These are phyloP conservation scores for Chlorella sorokiniana DNA, from an alignment of 139 green algal genomes.

Conservation along the genomic window DNA sequence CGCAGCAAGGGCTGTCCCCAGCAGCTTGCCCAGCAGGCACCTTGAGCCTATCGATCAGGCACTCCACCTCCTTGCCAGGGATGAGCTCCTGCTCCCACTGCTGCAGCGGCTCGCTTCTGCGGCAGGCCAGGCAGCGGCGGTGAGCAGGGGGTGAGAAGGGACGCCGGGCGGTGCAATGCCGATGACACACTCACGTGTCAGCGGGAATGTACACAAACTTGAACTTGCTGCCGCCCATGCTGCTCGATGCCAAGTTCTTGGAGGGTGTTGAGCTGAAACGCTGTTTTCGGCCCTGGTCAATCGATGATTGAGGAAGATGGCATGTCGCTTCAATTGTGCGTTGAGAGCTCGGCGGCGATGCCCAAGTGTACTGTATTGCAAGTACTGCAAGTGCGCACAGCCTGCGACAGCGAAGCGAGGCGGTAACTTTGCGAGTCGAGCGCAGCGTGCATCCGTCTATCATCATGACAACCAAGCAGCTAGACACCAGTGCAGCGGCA, in stretches of 20 bases:
- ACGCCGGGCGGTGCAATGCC: not conserved
- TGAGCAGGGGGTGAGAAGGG: not conserved
- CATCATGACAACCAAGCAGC: not conserved
- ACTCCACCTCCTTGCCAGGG: constrained; percentile 67
- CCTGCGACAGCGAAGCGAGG: too few species aligned
- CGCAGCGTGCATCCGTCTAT: too few species aligned
- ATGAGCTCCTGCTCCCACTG: constrained; percentile 48
- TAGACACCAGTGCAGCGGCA: not conserved
- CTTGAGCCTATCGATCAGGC: constrained; percentile 73
- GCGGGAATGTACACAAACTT: constrained; percentile 73
- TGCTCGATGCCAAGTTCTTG: not conserved
- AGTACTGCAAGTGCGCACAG: too few species aligned
- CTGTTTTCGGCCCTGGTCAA: too few species aligned
- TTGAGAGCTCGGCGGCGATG: too few species aligned
- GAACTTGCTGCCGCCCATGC: constrained; percentile 30
- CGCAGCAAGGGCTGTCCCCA: constrained; percentile 7
- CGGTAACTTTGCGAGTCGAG: too few species aligned
- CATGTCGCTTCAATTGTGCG: too few species aligned
- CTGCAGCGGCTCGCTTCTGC: constrained; percentile 62
- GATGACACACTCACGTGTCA: constrained; percentile 51
- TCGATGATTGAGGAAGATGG: too few species aligned
- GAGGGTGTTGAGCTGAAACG: not conserved
- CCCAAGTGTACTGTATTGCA: too few species aligned
- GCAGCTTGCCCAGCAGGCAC: constrained; percentile 6
- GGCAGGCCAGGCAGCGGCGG: not conserved